phyloP scores from a whole-genome alignment of 2,329 filamentous ascomycete genomes.

The Xylariaceae sp. region DNA sequence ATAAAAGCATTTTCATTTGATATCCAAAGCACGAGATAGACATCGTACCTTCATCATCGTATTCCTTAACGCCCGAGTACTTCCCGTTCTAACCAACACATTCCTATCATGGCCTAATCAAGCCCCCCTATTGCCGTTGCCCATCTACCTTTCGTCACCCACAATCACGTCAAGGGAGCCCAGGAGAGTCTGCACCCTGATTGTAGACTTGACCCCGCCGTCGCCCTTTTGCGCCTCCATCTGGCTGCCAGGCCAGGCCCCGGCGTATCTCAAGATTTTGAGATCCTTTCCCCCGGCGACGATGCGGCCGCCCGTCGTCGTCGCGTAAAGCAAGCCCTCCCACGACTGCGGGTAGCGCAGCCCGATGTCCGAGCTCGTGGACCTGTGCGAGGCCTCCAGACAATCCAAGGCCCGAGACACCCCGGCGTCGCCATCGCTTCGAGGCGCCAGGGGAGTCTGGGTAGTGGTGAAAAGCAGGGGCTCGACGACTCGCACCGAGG shows the following conservation, averaged over 20 bases:
- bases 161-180: slow-evolving; percentile 28
- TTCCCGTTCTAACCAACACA: not conserved
- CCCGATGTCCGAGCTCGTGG: slow-evolving; percentile 40
- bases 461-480: slow-evolving; percentile 37
- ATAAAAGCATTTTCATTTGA: not conserved
- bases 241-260: slow-evolving; percentile 31
- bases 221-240: slow-evolving; percentile 35
- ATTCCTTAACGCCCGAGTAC: too few species aligned
- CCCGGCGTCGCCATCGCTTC: too few species aligned
- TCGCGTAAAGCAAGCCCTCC: slow-evolving; percentile 41
- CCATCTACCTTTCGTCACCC: slow-evolving; percentile 17
- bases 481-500: slow-evolving; percentile 37
- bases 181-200: slow-evolving; percentile 31
- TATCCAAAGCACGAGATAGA: too few species aligned
- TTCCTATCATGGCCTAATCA: not conserved
- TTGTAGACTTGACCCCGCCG: slow-evolving; percentile 30
- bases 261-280: slow-evolving; percentile 31
- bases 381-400: slow-evolving; percentile 39
- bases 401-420: slow-evolving; percentile 25
- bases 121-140: not conserved
- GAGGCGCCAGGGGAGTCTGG: too few species aligned
- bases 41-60: too few species aligned
- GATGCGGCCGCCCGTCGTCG: slow-evolving; percentile 39
- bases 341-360: slow-evolving; percentile 45
- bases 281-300: slow-evolving; percentile 40